Evolutionary conservation across 2,329 filamentous ascomycete species (phyloP), one percentile per base, ranked within the genome.

Genomic region (Ophiostoma himal-ulmi): DNA sequence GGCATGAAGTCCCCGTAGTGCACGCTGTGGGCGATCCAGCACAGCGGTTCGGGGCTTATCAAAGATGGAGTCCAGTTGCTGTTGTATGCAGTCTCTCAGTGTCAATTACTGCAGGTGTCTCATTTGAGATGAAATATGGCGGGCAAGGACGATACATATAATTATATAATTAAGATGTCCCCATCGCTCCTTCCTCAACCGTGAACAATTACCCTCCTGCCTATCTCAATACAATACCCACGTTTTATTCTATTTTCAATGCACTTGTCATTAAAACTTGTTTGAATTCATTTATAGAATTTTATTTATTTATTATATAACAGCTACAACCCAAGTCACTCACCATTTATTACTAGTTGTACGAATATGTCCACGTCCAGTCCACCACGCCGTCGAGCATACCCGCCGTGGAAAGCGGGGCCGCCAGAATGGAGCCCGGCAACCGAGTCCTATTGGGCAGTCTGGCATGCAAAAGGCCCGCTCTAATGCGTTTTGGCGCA

Each of bases 331-430:
- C 17, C 44, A 48, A 48, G 6, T 48, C 17, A 7, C 44, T 48
- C 44, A 1, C 37, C 11, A 39, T 30, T 30, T 11, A 39, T 6
- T 39, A 11, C 37, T 8, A 37, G 3, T 20, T 48, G 41, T 13
- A 44, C 44, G n/a, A n/a, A 48, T 48, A 48, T 20, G 41, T 44
- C 20, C 17, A 48, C 22, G 22, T 30, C 11, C 39, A 13, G 39
- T 17, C 57, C 22, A 6, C 57, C 26, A 62, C 26, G 20, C 57
- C 57, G 26, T 34, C 57, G 8, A 62, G n/a, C 22, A 57, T 57
- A 57, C 52, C 57, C 57, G 57, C 57, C 57, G 26, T 65, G 62
- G 22, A 57, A 68, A 72, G 71, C 72, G 72, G 71, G 72, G 70
- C 71, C 17, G 30, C n/a, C 44, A 68, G 57, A 36, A 68, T 72